Conservation (phyloP, 2,329 filamentous ascomycete species). For the Ilyonectria sp. region DNA sequence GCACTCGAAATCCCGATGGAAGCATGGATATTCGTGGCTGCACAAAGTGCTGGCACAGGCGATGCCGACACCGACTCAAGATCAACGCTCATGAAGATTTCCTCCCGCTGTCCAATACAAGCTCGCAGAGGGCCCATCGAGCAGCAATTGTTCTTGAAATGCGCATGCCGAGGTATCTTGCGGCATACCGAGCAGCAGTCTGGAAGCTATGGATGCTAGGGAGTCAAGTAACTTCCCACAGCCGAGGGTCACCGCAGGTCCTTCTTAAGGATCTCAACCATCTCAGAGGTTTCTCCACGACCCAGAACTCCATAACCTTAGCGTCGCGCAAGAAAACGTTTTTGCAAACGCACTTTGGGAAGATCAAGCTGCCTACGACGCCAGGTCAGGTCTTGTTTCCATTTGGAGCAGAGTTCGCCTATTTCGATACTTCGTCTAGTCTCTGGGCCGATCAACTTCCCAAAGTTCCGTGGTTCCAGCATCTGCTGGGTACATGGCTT, state of each 20-base stretch:
- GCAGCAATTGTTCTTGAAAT: constrained; percentile 66
- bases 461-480: constrained; percentile 21
- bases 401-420: constrained; percentile 38
- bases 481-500: constrained; percentile 46
- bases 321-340: constrained; percentile 47
- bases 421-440: constrained; percentile 30
- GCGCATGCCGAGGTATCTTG: constrained; percentile 62
- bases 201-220: constrained; percentile 36
- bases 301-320: constrained; percentile 26
- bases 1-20: constrained; percentile 21
- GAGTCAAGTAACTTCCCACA: neutral
- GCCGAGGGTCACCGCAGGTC: neutral
- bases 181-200: constrained; percentile 46
- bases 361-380: constrained; percentile 33
- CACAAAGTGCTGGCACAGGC: constrained; percentile 31
- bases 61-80: constrained; percentile 32
- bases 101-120: constrained; percentile 38
- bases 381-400: constrained; percentile 28
- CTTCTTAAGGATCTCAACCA: neutral
- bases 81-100: constrained; percentile 44
- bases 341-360: constrained; percentile 46
- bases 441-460: constrained; percentile 36
- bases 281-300: neutral
- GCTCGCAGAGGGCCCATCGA: neutral
- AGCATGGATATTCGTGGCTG: constrained; percentile 23